These are phyloP conservation scores for Trichophyton equinum DNA, from an alignment of 2,329 filamentous ascomycete species.

Conservation along the genomic window DNA sequence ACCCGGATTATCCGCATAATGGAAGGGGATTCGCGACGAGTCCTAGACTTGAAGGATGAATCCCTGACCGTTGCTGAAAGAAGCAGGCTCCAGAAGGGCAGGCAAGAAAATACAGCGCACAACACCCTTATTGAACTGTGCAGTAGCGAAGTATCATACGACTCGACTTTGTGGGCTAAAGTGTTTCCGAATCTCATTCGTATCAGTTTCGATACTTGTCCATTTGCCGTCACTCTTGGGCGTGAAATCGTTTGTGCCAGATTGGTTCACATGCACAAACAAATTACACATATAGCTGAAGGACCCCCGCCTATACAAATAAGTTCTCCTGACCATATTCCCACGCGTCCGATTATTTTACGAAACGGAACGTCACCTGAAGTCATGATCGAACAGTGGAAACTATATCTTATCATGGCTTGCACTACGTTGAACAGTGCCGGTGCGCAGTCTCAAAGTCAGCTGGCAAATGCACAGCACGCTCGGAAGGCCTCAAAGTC, in stretches of 20 bases:
- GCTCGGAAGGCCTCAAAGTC: constrained; percentile 65
- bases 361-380: constrained; percentile 51
- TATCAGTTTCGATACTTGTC: constrained; percentile 79
- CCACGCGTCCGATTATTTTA: constrained; percentile 31
- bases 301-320: constrained; percentile 15
- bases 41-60: constrained; percentile 86
- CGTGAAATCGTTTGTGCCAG: constrained; percentile 87
- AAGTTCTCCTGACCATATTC: constrained; percentile 24
- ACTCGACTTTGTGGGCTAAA: constrained; percentile 93
- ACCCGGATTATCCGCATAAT: constrained; percentile 82
- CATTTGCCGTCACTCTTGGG: constrained; percentile 79
- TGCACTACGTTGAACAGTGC: constrained; percentile 87
- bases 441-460: constrained; percentile 49
- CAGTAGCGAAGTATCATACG: constrained; percentile 88
- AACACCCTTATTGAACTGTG: constrained; percentile 87
- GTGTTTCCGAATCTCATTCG: constrained; percentile 91
- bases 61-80: constrained; percentile 75
- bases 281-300: constrained; percentile 68
- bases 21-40: constrained; percentile 73
- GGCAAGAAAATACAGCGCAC: constrained; percentile 70
- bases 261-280: constrained; percentile 82
- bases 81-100: constrained; percentile 79
- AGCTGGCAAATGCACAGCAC: constrained; percentile 57
- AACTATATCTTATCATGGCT: constrained; percentile 90
- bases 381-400: constrained; percentile 92